phyloP scores from a whole-genome alignment of 306 rosid genomes.

The Prunus mume region DNA sequence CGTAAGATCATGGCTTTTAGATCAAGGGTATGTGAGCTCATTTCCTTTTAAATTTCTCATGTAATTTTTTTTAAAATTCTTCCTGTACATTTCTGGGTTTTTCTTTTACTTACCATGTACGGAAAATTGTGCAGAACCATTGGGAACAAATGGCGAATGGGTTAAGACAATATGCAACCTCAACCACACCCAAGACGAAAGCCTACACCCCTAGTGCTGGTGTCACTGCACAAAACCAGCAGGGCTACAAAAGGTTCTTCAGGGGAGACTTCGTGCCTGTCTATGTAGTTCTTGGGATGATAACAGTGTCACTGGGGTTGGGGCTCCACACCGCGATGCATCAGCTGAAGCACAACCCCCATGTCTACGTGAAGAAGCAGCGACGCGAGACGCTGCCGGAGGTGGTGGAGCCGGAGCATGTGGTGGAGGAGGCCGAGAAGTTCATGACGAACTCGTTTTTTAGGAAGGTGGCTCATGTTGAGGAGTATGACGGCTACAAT shows the following conservation, averaged over 20 bases:
- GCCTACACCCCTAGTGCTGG: slow-evolving; percentile 45
- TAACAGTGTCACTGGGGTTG: slow-evolving; percentile 32
- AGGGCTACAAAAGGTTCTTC: neutral
- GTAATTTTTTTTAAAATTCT: neutral
- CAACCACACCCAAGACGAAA: slow-evolving; percentile 50
- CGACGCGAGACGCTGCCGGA: slow-evolving; percentile 80
- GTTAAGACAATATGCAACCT: slow-evolving; percentile 35
- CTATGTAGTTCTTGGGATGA: slow-evolving; percentile 70
- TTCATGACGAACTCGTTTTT: slow-evolving; percentile 42
- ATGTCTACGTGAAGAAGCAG: slow-evolving; percentile 60
- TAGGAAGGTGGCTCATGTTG: slow-evolving; percentile 76
- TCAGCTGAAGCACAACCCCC: slow-evolving; percentile 54
- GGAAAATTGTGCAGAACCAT: slow-evolving; percentile 28
- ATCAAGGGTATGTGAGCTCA: slow-evolving; percentile 35
- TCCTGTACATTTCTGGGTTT: neutral
- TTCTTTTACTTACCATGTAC: neutral
- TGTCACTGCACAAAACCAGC: neutral
- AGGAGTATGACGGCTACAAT: slow-evolving; percentile 36
- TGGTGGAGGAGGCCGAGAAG: slow-evolving; percentile 45
- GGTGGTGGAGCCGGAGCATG: slow-evolving; percentile 81
- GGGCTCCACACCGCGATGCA: slow-evolving; percentile 77
- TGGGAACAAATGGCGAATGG: slow-evolving; percentile 40
- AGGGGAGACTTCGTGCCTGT: slow-evolving; percentile 59
- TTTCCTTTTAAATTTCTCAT: neutral
- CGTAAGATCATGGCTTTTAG: slow-evolving; percentile 38